phyloP scores from a whole-genome alignment of 805 yeast species.

The Wickerhamomyces bisporus region DNA sequence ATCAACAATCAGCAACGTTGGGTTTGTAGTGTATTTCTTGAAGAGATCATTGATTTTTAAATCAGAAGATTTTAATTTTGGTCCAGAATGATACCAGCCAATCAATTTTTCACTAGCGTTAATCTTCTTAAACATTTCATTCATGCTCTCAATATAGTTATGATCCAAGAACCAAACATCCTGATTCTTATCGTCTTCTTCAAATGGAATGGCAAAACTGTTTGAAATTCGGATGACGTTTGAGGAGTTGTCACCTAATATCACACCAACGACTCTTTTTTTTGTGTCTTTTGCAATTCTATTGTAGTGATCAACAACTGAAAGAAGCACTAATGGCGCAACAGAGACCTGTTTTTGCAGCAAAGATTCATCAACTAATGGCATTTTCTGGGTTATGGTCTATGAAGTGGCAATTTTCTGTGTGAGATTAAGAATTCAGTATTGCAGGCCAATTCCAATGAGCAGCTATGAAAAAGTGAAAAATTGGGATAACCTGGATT shows the following conservation, averaged over 20 bases:
- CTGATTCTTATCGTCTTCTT: slow-evolving; percentile 89
- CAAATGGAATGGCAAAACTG: slow-evolving; percentile 96
- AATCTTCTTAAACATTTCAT: slow-evolving; percentile 95
- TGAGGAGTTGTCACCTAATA: slow-evolving; percentile 71
- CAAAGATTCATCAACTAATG: slow-evolving; percentile 18
- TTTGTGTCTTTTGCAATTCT: slow-evolving; percentile 69
- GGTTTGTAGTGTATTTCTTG: slow-evolving; percentile 75
- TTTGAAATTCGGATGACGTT: slow-evolving; percentile 71
- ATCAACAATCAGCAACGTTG: slow-evolving; percentile 84
- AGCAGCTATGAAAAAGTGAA: no score
- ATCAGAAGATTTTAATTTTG: slow-evolving; percentile 83
- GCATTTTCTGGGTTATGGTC: slow-evolving; percentile 5
- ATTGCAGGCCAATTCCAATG: no score
- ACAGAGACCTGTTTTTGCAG: slow-evolving; percentile 66
- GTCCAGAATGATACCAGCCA: slow-evolving; percentile 99
- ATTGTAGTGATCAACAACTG: slow-evolving; percentile 93
- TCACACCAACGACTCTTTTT: slow-evolving; percentile 90
- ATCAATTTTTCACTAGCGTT: slow-evolving; percentile 93
- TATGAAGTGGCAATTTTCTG: slow-evolving; percentile 3
- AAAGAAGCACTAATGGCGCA: slow-evolving; percentile 90
- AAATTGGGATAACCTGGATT: no score
- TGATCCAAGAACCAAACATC: slow-evolving; percentile 97
- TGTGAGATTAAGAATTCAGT: no score
- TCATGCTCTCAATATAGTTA: slow-evolving; percentile 92
- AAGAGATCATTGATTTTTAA: slow-evolving; percentile 86